A percentile compares a stretch with the other conserved stretches of the same genome.
These are phyloP conservation scores for Angomonas deanei DNA, from an alignment of 208 protist species.

Conservation along the genomic window DNA sequence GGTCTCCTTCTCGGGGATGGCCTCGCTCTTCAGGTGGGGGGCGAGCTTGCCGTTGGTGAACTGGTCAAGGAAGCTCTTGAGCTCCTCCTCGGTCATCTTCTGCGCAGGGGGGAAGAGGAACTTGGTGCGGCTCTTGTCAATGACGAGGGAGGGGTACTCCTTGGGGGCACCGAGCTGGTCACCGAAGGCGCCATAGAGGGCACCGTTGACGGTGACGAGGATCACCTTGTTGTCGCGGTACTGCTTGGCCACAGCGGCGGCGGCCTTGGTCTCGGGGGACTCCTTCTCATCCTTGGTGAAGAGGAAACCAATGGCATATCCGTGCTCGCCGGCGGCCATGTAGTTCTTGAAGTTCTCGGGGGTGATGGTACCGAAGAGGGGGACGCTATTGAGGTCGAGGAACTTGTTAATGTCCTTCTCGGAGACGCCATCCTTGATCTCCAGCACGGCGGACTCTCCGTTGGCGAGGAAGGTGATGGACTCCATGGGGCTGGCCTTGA, in stretches of 20 bases:
- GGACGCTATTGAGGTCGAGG: slow-evolving; percentile 35
- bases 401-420: slow-evolving; percentile 35
- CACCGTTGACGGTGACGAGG: slow-evolving; percentile 71
- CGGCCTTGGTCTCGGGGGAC: slow-evolving; percentile 15
- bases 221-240: slow-evolving; percentile 54
- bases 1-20: slow-evolving; percentile 57
- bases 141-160: slow-evolving; percentile 64
- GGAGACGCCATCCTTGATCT: slow-evolving; percentile 17
- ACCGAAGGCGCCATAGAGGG: slow-evolving; percentile 57
- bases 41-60: slow-evolving; percentile 43
- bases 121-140: slow-evolving; percentile 42
- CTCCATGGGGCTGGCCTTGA: slow-evolving; percentile 43
- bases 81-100: slow-evolving; percentile 29
- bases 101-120: slow-evolving; percentile 43
- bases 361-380: slow-evolving; percentile 67
- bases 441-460: slow-evolving; percentile 44
- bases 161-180: slow-evolving; percentile 53
- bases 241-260: slow-evolving; percentile 55
- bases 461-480: slow-evolving; percentile 52
- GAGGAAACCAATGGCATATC: slow-evolving; percentile 59
- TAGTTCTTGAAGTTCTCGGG: slow-evolving; percentile 62
- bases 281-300: slow-evolving; percentile 29
- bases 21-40: slow-evolving; percentile 46
- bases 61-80: slow-evolving; percentile 53
- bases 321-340: slow-evolving; percentile 27